Evolutionary conservation across 1,284 basidiomycete genomes (phyloP).

Genomic region (Butyriboletus appendiculatus): DNA sequence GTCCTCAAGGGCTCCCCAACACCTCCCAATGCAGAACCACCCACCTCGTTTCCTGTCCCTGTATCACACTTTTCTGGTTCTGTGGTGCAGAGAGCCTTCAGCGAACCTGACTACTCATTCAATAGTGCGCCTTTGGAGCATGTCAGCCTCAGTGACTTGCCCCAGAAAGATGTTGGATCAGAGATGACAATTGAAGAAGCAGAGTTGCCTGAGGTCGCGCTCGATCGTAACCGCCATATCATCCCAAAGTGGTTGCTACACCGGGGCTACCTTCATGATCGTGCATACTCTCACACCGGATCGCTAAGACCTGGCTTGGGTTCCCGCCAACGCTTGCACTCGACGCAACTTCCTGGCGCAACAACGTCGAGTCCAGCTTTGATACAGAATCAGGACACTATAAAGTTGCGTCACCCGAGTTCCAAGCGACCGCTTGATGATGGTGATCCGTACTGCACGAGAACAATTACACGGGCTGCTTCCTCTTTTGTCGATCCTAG

Average conservation of each 20-base stretch:
- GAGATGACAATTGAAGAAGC: constrained; percentile 61
- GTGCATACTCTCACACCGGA: constrained; percentile 54
- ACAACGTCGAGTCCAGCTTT: constrained; percentile 70
- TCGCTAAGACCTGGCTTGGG: constrained; percentile 31
- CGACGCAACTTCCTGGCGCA: constrained; percentile 47
- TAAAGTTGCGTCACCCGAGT: neutral
- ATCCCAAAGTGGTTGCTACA: constrained; percentile 91
- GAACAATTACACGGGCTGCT: constrained; percentile 22
- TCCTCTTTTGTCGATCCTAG: constrained; percentile 23
- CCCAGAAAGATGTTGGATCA: constrained; percentile 32
- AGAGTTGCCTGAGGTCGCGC: constrained; percentile 86
- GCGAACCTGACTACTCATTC: constrained; percentile 23
- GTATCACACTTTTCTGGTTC: constrained; percentile 26
- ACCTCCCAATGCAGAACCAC: constrained; percentile 21
- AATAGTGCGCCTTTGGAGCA: constrained; percentile 6
- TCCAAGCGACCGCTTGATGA: constrained; percentile 41
- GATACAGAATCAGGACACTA: constrained; percentile 30
- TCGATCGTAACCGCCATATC: constrained; percentile 94
- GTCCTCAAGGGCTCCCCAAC: constrained; percentile 50
- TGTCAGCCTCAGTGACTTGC: constrained; percentile 8
- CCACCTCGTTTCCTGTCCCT: constrained; percentile 16
- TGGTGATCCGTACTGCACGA: constrained; percentile 52
- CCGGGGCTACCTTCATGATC: constrained; percentile 41
- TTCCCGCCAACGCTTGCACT: constrained; percentile 37
- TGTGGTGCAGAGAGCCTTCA: constrained; percentile 41